Base-by-base conservation (phyloP, 257 asterid genomes). In the Mitragyna speciosa region DNA sequence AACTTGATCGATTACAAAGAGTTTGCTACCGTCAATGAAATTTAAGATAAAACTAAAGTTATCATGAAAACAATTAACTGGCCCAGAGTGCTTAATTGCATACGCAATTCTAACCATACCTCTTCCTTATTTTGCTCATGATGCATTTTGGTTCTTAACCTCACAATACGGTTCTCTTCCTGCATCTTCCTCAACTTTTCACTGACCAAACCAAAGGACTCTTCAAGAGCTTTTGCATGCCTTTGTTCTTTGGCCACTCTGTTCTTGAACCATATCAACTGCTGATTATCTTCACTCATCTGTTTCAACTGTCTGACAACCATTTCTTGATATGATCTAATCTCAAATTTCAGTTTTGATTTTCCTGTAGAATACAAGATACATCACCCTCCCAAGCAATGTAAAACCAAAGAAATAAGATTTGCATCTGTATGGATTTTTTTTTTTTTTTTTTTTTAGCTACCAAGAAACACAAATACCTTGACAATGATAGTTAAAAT, bases 261-360 rank as follows among this genome's bases (percentile, higher is more conserved):
- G 83, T 81, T 84, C 80, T 86, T 92, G 20, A 75, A 83, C 83
- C 82, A 89, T 0, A n/a, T 0, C 22, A 92, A 86, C 85, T 80
- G 93, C 76, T 92, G 96, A 80, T 93, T 92, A 4, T 93, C 96
- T 82, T 92, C 97, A 4, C 85, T 86, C 96, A 92, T 93, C 76
- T 88, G 92, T 81, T 85, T 90, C 87, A 89, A 67, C 16, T 84
- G 89, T 7, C 83, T 75, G 11, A 85, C 89, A n/a, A 93, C 96
- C 89, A 71, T 84, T 76, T 93, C 93, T 54, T 83, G 84, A 47
- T 89, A 86, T 2, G 94, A 93, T 11, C 59, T 75, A 72, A 92
- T 84, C 61, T 93, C 94, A 73, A 58, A 93, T 78, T 87, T 93
- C 87, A 90, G 82, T 67, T 88, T 90, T 7, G 92, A 26, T 87